A percentile compares a stretch with the other conserved stretches of the same genome.
Evolutionary conservation across 192 early-diverging fungal species (phyloP).

Genomic region (Coemansia sp.): DNA sequence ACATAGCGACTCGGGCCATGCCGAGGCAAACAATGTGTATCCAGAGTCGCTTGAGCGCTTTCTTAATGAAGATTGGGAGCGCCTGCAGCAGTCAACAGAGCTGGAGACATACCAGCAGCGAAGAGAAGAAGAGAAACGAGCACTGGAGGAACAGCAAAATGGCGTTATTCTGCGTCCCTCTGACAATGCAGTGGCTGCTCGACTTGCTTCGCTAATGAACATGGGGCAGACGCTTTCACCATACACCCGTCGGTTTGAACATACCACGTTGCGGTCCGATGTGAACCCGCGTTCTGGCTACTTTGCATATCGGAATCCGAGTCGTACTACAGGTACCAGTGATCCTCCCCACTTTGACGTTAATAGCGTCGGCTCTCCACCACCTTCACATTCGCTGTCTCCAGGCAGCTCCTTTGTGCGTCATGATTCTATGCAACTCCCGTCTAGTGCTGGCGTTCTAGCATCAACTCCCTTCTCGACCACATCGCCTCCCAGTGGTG

Average conservation of each 20-base stretch:
- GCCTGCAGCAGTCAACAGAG: constrained; percentile 38
- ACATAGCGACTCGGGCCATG: constrained; percentile 36
- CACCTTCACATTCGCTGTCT: constrained; percentile 29
- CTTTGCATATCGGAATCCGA: constrained; percentile 8
- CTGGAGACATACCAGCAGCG: constrained; percentile 16
- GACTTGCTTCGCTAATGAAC: constrained; percentile 79
- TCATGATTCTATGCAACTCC: constrained; percentile 13
- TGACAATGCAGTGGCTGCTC: constrained; percentile 79
- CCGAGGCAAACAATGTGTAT: constrained; percentile 28
- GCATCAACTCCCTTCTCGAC: constrained; percentile 23
- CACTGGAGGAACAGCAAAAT: constrained; percentile 25
- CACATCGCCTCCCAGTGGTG: constrained; percentile 34
- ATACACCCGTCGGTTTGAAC: constrained; percentile 73
- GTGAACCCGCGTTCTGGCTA: constrained; percentile 29
- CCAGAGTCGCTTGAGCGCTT: constrained; percentile 38
- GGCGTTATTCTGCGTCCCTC: constrained; percentile 68
- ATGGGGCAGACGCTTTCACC: constrained; percentile 88
- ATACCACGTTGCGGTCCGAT: constrained; percentile 75
- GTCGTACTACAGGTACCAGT: not conserved
- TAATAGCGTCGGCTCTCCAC: constrained; percentile 10
- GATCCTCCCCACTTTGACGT: not conserved
- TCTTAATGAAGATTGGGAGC: constrained; percentile 50
- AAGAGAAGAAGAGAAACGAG: constrained; percentile 14
- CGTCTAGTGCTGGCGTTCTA: constrained; percentile 16
- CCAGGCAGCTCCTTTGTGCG: constrained; percentile 5